Evolutionary conservation across 495 filamentous ascomycete genomes (phyloP), one percentile per base, ranked within the genome.

Genomic region (Xylaria nigripes): DNA sequence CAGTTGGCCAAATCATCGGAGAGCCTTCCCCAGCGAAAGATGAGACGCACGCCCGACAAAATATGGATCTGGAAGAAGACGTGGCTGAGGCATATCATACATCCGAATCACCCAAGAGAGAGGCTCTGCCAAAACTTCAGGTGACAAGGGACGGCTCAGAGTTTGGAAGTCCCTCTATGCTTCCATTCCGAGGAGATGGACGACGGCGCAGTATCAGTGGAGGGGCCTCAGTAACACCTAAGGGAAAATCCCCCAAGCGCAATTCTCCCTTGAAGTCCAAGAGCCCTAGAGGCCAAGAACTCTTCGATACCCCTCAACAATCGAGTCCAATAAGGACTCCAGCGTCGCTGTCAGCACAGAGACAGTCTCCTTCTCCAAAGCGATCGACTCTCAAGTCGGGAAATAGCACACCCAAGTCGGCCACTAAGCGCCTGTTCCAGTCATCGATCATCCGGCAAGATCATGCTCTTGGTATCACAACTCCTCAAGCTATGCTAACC

Each of bases 401-500:
- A 16, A 45, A 32, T 24, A 56, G 51, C 16, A 64, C 63, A 23
- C 63, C 61, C 1, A 58, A 47, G 40, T 59, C 66, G 13, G 51
- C 48, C 34, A 51, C 58, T 3, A 58, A 53, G 38, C 70, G 59
- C 43, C 48, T 45, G 2, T 58, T 40, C 16, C 10, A 50, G n/a
- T 48, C 45, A 48, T 78, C 79, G 29, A 64, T 87, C 8, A 86
- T 86, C 59, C 80, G 77, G 48, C 72, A 79, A 45, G 74, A 83
- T 66, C 70, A 73, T 27, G 62, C 63, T 3, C 83, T 78, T 16
- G 85, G 84, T 6, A 55, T 76, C 15, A 76, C 73, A 12, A 84
- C 83, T 1, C 86, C 86, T 34, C 80, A 74, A 16, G 77, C 87
- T 53, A 70, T 87, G 18, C 62, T 88, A 19, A 85, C 81, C 3